A percentile compares a stretch with the other conserved stretches of the same genome.
Conservation (phyloP, 768 basidiomycete genomes). For the Mycena leptocephala region DNA sequence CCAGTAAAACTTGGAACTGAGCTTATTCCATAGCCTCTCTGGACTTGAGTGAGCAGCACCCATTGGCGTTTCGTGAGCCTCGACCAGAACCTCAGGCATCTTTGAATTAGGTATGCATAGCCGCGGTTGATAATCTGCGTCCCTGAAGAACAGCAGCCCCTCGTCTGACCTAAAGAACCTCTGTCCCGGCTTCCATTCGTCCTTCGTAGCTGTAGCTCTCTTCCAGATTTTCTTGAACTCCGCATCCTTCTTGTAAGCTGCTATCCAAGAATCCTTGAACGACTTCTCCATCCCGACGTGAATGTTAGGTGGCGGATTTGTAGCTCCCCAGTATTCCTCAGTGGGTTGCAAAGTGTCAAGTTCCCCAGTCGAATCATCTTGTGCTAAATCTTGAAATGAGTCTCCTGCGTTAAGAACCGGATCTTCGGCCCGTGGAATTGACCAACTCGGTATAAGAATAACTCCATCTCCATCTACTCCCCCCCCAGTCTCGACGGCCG, state of each 20-base stretch:
- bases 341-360: neutral
- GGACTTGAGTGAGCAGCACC: conserved; percentile 19
- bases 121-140: conserved; percentile 30
- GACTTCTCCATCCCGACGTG: neutral
- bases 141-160: conserved; percentile 34
- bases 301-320: neutral
- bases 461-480: too few relatives aligned
- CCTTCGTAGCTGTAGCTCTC: neutral
- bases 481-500: neutral
- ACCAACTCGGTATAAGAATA: too few relatives aligned
- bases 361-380: neutral
- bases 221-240: neutral
- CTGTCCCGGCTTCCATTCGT: conserved; percentile 14
- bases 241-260: neutral
- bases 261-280: neutral
- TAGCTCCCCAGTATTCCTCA: neutral
- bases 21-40: neutral
- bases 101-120: conserved; percentile 27
- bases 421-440: too few relatives aligned
- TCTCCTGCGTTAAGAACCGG: too few relatives aligned
- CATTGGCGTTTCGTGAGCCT: conserved; percentile 16
- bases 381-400: too few relatives aligned
- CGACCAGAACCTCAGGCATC: neutral
- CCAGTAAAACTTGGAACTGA: neutral
- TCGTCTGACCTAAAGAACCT: conserved; percentile 26